Conservation (phyloP, 2,329 filamentous ascomycete genomes). For the Hawksworthiomyces lignivorus region DNA sequence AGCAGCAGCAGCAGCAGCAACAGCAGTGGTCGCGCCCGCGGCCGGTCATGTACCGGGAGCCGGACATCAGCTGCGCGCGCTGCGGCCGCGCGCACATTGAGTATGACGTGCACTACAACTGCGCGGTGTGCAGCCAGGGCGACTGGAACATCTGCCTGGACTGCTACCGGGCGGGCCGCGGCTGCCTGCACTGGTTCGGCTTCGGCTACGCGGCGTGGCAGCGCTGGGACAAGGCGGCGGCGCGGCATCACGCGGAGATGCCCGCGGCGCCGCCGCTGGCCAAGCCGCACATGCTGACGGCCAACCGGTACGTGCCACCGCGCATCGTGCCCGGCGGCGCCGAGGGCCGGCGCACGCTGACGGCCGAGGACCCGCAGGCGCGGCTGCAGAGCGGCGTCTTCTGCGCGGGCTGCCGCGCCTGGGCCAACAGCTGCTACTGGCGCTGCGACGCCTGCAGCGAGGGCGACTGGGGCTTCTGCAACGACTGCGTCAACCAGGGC, state of each 20-base stretch:
- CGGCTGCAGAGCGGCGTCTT: constrained; percentile 75
- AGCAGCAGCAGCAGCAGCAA: background rate
- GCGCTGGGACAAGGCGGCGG: constrained; percentile 50
- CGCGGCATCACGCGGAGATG: constrained; percentile 20
- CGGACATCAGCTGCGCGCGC: constrained; percentile 63
- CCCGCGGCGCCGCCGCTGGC: constrained; percentile 35
- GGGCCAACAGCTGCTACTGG: constrained; percentile 83
- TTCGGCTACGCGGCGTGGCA: constrained; percentile 67
- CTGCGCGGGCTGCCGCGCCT: constrained; percentile 66
- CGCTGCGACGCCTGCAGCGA: constrained; percentile 80
- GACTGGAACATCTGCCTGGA: constrained; percentile 71
- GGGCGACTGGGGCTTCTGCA: constrained; percentile 93
- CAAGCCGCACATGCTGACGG: constrained; percentile 50
- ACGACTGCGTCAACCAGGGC: constrained; percentile 76
- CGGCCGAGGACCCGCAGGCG: constrained; percentile 57
- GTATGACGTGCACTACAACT: constrained; percentile 81
- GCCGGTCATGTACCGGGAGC: constrained; percentile 60
- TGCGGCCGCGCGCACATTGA: constrained; percentile 70
- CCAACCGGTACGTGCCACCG: constrained; percentile 48
- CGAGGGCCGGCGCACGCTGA: constrained; percentile 50
- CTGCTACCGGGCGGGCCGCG: constrained; percentile 70
- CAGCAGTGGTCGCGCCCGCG: constrained; percentile 25
- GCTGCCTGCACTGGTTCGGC: constrained; percentile 82
- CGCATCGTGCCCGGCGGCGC: constrained; percentile 41
- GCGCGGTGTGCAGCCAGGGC: constrained; percentile 59